Conservation (phyloP, 257 asterid species). For the Prunella vulgaris region DNA sequence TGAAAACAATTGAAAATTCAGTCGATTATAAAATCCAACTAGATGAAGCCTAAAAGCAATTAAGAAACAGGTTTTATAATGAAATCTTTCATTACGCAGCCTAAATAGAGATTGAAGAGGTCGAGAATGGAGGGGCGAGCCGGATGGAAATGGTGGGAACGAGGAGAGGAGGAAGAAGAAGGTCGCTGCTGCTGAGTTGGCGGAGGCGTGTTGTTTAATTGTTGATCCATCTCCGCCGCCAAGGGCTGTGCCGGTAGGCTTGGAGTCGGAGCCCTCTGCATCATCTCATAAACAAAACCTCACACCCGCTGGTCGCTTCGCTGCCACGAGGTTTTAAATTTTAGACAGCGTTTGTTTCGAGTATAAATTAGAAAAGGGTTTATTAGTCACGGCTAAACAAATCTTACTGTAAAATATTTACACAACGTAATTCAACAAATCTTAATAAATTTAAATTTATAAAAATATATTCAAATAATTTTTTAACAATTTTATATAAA, state of each 20-base stretch:
- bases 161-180: constrained; percentile 55
- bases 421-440: too few species aligned
- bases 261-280: constrained; percentile 49
- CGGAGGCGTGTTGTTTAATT: constrained; percentile 20
- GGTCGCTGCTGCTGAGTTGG: constrained; percentile 30
- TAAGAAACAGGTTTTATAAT: background rate
- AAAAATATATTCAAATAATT: too few species aligned
- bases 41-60: background rate
- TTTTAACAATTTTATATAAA: too few species aligned
- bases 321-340: too few species aligned
- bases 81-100: constrained; percentile 33
- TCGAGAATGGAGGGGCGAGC: constrained; percentile 70
- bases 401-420: too few species aligned
- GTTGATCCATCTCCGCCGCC: constrained; percentile 55
- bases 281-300: constrained; percentile 14
- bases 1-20: constrained; percentile 1
- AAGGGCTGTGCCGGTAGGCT: constrained; percentile 27
- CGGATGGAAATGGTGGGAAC: constrained; percentile 71
- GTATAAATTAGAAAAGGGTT: too few species aligned
- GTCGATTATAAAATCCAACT: background rate
- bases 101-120: constrained; percentile 75
- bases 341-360: too few species aligned
- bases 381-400: too few species aligned
- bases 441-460: too few species aligned
- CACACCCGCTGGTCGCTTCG: too few species aligned